These are phyloP conservation scores for Barbarea vulgaris DNA, from an alignment of 345 rosid species.

Conservation along the genomic window DNA sequence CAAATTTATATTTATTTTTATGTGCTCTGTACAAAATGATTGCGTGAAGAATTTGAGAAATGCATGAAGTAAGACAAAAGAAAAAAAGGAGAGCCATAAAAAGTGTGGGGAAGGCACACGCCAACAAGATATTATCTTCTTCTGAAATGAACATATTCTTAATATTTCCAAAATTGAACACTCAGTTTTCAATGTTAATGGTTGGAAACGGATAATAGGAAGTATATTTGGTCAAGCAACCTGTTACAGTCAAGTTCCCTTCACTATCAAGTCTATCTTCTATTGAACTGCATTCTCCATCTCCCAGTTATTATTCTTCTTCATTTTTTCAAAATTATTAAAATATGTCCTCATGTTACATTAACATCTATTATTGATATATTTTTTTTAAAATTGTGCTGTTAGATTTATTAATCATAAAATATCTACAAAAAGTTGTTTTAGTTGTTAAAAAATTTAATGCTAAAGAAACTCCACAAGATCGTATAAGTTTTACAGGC, in stretches of 20 bases:
- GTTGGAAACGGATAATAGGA: not conserved
- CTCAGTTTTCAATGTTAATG: not conserved
- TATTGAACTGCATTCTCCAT: not conserved
- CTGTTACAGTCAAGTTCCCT: not conserved
- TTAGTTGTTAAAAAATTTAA: too few species aligned
- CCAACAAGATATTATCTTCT: conserved; percentile 23
- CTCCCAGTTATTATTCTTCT: not conserved
- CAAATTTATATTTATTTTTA: not conserved
- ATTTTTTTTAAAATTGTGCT: not conserved
- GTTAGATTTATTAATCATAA: not conserved
- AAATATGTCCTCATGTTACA: not conserved
- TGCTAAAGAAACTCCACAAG: not conserved
- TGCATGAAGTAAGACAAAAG: not conserved
- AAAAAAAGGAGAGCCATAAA: conserved; percentile 34
- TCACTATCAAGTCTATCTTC: conserved; percentile 23
- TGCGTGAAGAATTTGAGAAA: conserved; percentile 30
- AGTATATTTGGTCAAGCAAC: conserved; percentile 36
- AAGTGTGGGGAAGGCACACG: conserved; percentile 41
- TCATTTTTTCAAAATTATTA: not conserved
- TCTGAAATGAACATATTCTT: conserved; percentile 23
- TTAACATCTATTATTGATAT: not conserved
- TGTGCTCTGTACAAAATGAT: not conserved
- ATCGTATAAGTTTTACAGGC: too few species aligned
- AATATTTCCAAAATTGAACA: conserved; percentile 2
- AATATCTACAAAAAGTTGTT: not conserved